Percentiles rank a stretch among this genome's conserved stretches.
Evolutionary conservation across 164 flowering plant species (phyloP).

Genomic region (Liriodendron chinense): DNA sequence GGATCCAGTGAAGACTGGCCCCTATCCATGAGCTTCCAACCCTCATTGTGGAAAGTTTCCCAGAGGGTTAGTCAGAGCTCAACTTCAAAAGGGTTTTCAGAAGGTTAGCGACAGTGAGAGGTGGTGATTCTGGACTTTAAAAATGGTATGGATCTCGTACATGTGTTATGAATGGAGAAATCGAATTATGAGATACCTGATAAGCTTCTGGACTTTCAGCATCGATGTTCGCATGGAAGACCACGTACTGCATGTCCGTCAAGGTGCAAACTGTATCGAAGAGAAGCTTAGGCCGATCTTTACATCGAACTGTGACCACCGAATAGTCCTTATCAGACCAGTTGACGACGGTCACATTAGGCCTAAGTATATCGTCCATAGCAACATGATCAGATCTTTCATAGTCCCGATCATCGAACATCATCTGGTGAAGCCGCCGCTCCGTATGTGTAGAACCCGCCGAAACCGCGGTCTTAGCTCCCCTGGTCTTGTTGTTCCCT

Average conservation of each 20-base stretch:
- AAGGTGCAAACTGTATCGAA: conserved; percentile 72
- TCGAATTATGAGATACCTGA: conserved; percentile 28
- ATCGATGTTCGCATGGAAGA: conserved; percentile 67
- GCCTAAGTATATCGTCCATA: neutral
- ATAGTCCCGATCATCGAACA: conserved; percentile 74
- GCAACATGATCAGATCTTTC: conserved; percentile 29
- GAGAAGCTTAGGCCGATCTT: conserved; percentile 70
- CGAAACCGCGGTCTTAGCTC: conserved; percentile 36
- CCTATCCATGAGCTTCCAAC: no score
- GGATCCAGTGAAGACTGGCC: no score
- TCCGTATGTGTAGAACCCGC: conserved; percentile 65
- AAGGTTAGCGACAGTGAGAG: no score
- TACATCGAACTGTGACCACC: conserved; percentile 57
- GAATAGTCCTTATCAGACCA: conserved; percentile 68
- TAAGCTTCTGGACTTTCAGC: conserved; percentile 60
- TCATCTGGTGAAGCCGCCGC: conserved; percentile 78
- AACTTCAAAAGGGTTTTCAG: no score
- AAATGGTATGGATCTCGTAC: neutral
- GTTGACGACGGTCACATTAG: conserved; percentile 36
- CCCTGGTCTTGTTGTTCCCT: conserved; percentile 18
- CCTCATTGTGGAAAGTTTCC: no score
- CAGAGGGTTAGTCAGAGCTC: no score
- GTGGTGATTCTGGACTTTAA: no score
- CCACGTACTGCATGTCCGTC: conserved; percentile 85
- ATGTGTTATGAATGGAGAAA: neutral